phyloP scores from a whole-genome alignment of 306 rosid species.

The Dalbergia oliveri region DNA sequence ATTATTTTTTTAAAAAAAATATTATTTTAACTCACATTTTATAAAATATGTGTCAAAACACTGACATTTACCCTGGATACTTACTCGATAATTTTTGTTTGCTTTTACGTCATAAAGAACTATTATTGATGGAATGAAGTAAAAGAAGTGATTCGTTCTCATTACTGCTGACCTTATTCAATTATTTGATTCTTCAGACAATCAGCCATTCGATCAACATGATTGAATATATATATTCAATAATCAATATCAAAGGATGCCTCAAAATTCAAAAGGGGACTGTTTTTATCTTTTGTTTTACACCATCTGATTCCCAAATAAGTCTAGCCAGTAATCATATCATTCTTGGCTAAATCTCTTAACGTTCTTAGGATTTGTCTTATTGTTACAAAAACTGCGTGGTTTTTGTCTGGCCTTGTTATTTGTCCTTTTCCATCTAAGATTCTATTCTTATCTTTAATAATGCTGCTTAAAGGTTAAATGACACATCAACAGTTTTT shows the following conservation, averaged over 20 bases:
- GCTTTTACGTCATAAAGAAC: background rate
- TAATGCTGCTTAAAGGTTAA: constrained; percentile 15
- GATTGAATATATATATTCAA: background rate
- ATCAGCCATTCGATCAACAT: background rate
- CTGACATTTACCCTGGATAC: too few relatives aligned
- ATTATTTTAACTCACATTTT: too few relatives aligned
- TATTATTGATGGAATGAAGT: background rate
- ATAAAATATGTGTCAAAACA: too few relatives aligned
- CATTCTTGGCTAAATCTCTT: background rate
- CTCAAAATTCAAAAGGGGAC: constrained; percentile 29
- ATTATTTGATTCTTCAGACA: background rate
- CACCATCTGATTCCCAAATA: background rate
- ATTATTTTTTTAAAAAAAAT: too few relatives aligned
- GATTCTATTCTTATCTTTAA: constrained; percentile 32
- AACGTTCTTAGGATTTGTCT: constrained; percentile 20
- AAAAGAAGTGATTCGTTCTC: background rate
- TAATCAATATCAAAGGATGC: background rate
- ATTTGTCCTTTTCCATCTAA: background rate
- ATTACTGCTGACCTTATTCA: background rate
- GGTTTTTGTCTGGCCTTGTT: constrained; percentile 15
- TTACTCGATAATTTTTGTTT: background rate
- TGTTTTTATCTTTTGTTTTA: background rate
- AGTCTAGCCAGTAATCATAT: constrained; percentile 29
- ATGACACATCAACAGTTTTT: background rate
- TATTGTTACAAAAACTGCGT: constrained; percentile 9